Base-by-base conservation (phyloP, 371 early-diverging fungal species). In the Rhizomucor pusillus region DNA sequence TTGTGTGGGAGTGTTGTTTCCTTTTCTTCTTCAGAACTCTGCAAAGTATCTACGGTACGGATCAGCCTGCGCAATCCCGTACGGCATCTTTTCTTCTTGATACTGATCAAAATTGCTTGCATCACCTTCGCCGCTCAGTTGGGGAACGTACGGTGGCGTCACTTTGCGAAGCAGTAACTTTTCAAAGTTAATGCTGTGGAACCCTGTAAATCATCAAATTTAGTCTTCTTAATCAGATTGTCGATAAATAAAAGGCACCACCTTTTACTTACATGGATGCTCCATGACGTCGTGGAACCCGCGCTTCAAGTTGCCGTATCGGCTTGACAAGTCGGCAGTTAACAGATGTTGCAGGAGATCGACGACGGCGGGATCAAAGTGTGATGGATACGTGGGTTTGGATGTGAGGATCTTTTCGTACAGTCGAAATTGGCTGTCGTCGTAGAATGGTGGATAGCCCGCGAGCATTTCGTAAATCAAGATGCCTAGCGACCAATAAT, bases 401-500 rank as follows among this genome's bases (percentile, higher is more conserved):
- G 90, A 90, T 5, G 83, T 83, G 40, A 94, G 71, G 60, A 98
- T 97, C 69, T 90, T 91, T 73, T 93, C 95, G 73, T 97, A 97
- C 47, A 95, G 80, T 19, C 81, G 82, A 53, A 86, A 84, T 19
- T 88, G 87, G 39, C 90, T 94, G 52, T 94, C 93, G 67, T 93
- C 97, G 70, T 89, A 90, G 77, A 97, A 97, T 7, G 97, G 97
- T 45, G 96, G 95, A 63, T 91, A 75, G 73, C 97, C 97, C n/a
- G 86, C 86, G 46, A 89, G 63, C 84, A 93, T 90, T 76, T 99
- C 99, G 66, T 90, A 99, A 36, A 99, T 88, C 6, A 99, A 77
- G 37, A 98, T 84, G n/a, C 99, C 99, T 25, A 98, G 71, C 1
- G 98, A 92, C 93, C 95, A 99, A 87, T 93, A 94, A 76, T 99